Evolutionary conservation across 305 asterid species (phyloP).

Genomic region (Fraxinus baroniana): DNA sequence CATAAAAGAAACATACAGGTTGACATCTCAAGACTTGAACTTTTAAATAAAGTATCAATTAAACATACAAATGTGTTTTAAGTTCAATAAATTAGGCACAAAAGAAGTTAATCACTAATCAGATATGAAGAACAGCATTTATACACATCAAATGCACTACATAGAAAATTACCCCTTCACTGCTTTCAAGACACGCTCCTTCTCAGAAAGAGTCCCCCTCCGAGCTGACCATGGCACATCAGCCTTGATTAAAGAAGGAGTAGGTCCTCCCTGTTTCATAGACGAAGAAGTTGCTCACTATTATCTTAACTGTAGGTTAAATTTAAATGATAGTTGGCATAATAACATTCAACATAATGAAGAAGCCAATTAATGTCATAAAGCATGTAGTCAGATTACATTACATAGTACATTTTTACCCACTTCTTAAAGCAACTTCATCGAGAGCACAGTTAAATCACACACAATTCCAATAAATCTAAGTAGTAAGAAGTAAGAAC

Average conservation of each 20-base stretch:
- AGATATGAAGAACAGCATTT: not conserved
- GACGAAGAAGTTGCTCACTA: not conserved
- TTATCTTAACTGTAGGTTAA: not conserved
- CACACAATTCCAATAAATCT: not conserved
- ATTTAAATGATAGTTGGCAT: not conserved
- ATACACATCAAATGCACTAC: not conserved
- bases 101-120: not conserved
- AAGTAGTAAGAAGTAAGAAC: not conserved
- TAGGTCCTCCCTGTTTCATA: slow-evolving; percentile 42
- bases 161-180: slow-evolving; percentile 31
- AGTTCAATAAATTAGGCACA: not conserved
- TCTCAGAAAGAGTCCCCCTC: slow-evolving; percentile 29
- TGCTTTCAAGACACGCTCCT: slow-evolving; percentile 33
- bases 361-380: not conserved
- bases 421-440: not conserved
- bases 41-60: not conserved
- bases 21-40: not conserved
- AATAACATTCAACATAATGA: not conserved
- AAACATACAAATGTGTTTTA: not conserved
- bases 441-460: not conserved
- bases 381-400: not conserved
- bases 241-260: slow-evolving; percentile 45
- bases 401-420: not conserved
- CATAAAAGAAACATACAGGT: not conserved
- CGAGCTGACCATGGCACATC: slow-evolving; percentile 39